A percentile compares a stretch with the other conserved stretches of the same genome.
phyloP scores from a whole-genome alignment of 306 rosid genomes.

The Quercus agrifolia region DNA sequence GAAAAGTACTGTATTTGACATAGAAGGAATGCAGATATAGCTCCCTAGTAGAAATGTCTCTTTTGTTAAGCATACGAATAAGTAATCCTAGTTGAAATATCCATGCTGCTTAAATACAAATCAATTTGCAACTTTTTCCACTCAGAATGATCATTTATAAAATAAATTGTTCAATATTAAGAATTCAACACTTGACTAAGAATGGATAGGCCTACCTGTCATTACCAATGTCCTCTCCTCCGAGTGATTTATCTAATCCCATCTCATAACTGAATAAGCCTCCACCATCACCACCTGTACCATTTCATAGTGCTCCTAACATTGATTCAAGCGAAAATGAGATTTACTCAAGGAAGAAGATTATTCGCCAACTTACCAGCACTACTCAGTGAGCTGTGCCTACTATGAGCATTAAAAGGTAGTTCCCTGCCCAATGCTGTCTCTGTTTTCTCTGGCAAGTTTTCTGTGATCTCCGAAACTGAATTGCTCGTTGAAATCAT shows the following conservation, averaged over 20 bases:
- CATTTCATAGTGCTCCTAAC: slow-evolving; percentile 4
- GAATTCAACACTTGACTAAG: neutral
- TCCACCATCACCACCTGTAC: slow-evolving; percentile 58
- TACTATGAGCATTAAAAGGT: slow-evolving; percentile 45
- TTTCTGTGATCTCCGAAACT: slow-evolving; percentile 37
- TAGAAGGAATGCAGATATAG: too few relatives aligned
- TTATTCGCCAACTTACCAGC: slow-evolving; percentile 38
- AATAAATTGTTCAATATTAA: neutral
- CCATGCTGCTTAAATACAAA: too few relatives aligned
- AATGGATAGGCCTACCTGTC: slow-evolving; percentile 41
- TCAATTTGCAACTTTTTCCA: neutral
- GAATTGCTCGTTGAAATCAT: slow-evolving; percentile 24
- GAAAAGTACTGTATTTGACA: too few relatives aligned
- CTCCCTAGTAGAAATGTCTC: too few relatives aligned
- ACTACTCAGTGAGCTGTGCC: slow-evolving; percentile 65
- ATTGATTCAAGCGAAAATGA: slow-evolving; percentile 9
- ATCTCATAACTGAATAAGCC: slow-evolving; percentile 44
- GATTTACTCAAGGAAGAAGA: neutral
- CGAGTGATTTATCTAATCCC: slow-evolving; percentile 46
- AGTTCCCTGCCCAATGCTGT: slow-evolving; percentile 35
- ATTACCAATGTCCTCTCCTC: slow-evolving; percentile 44
- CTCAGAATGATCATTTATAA: neutral
- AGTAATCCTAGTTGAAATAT: too few relatives aligned
- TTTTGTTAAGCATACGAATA: too few relatives aligned
- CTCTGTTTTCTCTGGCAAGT: slow-evolving; percentile 45